Conservation (phyloP, 345 rosid species). For the Erodium maritimum region DNA sequence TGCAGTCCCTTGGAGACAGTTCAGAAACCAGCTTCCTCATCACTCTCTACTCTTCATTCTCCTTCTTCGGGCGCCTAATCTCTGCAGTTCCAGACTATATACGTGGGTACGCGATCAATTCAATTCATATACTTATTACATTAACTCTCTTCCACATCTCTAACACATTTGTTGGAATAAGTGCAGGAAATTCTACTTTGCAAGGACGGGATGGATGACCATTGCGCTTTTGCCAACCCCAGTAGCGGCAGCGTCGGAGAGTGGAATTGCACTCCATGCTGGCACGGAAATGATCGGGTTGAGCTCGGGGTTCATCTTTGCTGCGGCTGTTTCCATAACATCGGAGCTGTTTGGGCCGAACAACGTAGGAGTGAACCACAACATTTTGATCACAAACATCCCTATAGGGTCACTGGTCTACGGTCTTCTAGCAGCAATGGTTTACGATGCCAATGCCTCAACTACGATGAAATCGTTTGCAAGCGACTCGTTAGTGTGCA, state of each 20-base stretch:
- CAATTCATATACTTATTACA: too few relatives aligned
- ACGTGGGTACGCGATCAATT: conserved; percentile 67
- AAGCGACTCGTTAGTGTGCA: conserved; percentile 47
- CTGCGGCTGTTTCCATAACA: conserved; percentile 89
- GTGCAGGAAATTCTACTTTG: conserved; percentile 80
- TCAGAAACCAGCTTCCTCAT: conserved; percentile 50
- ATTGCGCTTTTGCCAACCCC: conserved; percentile 78
- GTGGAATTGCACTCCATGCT: conserved; percentile 26
- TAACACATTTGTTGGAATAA: too few relatives aligned
- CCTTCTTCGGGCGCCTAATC: conserved; percentile 91
- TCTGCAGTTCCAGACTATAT: conserved; percentile 87
- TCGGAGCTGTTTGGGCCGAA: conserved; percentile 90
- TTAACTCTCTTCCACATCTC: too few relatives aligned
- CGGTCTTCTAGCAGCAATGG: conserved; percentile 73
- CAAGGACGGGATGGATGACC: conserved; percentile 88
- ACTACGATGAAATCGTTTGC: not conserved
- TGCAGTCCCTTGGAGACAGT: conserved; percentile 65
- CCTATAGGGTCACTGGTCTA: conserved; percentile 78
- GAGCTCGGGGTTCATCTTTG: conserved; percentile 91
- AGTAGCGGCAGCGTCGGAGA: conserved; percentile 49
- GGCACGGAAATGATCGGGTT: conserved; percentile 67
- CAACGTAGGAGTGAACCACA: conserved; percentile 88
- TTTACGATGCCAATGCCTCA: conserved; percentile 52
- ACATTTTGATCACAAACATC: conserved; percentile 83
- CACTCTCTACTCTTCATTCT: conserved; percentile 83